Evolutionary conservation across 1,284 basidiomycete species (phyloP), one percentile per base, ranked within the genome.

Genomic region (Baeospora myosura): DNA sequence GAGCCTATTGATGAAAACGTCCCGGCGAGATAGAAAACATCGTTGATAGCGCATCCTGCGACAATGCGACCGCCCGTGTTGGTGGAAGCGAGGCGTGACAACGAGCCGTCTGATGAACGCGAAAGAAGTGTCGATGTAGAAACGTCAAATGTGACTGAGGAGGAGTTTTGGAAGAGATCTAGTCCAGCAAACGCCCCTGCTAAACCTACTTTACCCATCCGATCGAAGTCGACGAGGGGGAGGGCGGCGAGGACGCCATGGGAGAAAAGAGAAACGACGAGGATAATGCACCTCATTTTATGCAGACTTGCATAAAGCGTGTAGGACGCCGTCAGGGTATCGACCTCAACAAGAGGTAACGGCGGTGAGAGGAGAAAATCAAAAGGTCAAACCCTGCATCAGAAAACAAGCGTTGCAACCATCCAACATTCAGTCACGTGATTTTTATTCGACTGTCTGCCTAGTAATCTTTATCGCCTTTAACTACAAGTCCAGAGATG

Each of bases 181-280:
- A 97, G 68, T 34, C 91, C 90, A 21, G 84, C 75, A 59, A 96
- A 97, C 14, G 86, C 73, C 42, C 93, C 93, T 26, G 83, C 79
- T 33, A 96, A 70, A 42, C 81, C 90, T 44, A 96, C 91, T 43
- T 72, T 80, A 49, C 92, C 92, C 87, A 95, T 93, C 47, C 85
- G 82, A 56, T 84, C 72, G 61, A 89, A 95, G 65, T 96, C 90
- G 63, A 96, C 79, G 54, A 78, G 72, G 25, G 91, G 91, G 35
- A 87, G 63, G 38, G 76, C 64, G 10, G 84, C 80, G 47, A 68
- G 63, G 44, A 63, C 77, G 56, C 60, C 50, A 59, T 61, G 49
- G 26, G 58, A 33, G 47, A 51, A 24, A 3, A 34, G 33, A 3
- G 21, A 17, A 4, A 30, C 28, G 28, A 30, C 12, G 28, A 30